Conservation (phyloP, 192 early-diverging fungal species). For the Bifiguratus adelaidae region DNA sequence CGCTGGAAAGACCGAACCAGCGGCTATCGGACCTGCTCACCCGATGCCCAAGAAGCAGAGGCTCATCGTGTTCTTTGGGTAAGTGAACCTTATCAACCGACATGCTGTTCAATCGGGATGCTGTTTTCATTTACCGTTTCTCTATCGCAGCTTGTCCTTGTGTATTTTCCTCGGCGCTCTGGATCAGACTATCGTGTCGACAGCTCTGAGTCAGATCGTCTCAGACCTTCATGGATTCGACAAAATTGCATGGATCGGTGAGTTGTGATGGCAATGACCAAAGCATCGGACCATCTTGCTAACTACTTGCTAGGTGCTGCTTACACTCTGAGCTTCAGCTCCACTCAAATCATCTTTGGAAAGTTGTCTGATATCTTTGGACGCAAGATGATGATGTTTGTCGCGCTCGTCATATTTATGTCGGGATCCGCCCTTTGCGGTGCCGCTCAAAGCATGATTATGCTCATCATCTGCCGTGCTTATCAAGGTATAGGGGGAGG, state of each 20-base stretch:
- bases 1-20: too few species aligned
- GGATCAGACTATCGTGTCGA: slow-evolving; percentile 78
- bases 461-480: slow-evolving; percentile 24
- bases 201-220: slow-evolving; percentile 59
- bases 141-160: slow-evolving; percentile 33
- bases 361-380: slow-evolving; percentile 82
- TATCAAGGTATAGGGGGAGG: slow-evolving; percentile 58
- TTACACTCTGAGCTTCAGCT: background rate
- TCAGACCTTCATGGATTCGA: slow-evolving; percentile 53
- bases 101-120: too few species aligned
- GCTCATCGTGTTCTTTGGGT: too few species aligned
- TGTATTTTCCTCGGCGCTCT: slow-evolving; percentile 60
- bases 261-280: background rate
- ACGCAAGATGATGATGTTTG: slow-evolving; percentile 55
- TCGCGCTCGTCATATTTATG: slow-evolving; percentile 69
- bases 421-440: slow-evolving; percentile 52
- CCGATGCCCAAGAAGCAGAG: too few species aligned
- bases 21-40: too few species aligned
- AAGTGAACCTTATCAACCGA: too few species aligned
- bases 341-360: slow-evolving; percentile 32
- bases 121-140: too few species aligned
- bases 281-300: background rate
- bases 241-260: slow-evolving; percentile 65
- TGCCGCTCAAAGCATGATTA: slow-evolving; percentile 24
- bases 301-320: background rate